A percentile compares a stretch with the other conserved stretches of the same genome.
phyloP scores from a whole-genome alignment of 1,284 basidiomycete species.

The Microbotryum saponariae region DNA sequence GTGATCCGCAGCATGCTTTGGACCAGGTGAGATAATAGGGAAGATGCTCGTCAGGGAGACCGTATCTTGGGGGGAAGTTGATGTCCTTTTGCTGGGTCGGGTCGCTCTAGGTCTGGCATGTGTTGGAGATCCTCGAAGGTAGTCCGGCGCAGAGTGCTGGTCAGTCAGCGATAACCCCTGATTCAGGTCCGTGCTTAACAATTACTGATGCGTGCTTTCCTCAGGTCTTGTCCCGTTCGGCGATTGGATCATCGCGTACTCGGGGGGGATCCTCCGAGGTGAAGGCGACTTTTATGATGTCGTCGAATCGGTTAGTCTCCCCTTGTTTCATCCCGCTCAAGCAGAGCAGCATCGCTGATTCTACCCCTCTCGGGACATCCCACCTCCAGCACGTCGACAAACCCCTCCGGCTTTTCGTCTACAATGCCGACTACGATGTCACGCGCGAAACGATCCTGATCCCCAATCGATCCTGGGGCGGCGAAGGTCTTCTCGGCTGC shows the following conservation, averaged over 20 bases:
- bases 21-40: constrained; percentile 52
- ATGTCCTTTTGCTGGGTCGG: background rate
- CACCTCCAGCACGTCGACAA: constrained; percentile 73
- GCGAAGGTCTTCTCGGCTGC: constrained; percentile 84
- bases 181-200: background rate
- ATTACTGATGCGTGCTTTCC: background rate
- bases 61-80: background rate
- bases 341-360: background rate
- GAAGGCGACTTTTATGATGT: constrained; percentile 96
- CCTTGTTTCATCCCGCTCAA: constrained; percentile 2
- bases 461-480: constrained; percentile 91
- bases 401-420: constrained; percentile 86
- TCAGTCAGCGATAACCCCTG: constrained; percentile 6
- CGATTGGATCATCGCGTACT: constrained; percentile 89
- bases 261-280: constrained; percentile 80
- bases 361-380: background rate
- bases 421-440: constrained; percentile 87
- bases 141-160: constrained; percentile 80
- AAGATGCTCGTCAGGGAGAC: background rate
- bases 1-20: constrained; percentile 72
- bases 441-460: constrained; percentile 48
- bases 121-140: constrained; percentile 90
- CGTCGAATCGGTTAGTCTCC: constrained; percentile 68
- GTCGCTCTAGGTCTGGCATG: constrained; percentile 70
- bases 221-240: constrained; percentile 72